Percentiles rank a stretch among this genome's conserved stretches.
These are phyloP conservation scores for Aspergillus latus DNA, from an alignment of 2,329 filamentous ascomycete species.

Conservation along the genomic window DNA sequence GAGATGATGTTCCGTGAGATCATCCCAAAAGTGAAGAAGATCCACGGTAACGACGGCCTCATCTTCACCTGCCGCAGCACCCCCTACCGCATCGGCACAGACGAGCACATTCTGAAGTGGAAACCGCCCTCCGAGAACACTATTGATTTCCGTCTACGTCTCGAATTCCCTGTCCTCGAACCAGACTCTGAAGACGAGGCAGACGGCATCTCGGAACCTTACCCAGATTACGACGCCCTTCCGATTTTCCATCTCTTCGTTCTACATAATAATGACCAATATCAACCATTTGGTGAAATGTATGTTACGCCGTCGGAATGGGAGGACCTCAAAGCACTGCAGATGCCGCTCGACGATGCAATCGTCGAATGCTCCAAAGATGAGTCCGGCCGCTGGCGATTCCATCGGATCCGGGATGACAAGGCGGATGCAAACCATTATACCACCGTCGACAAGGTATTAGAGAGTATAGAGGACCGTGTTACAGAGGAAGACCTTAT, in stretches of 20 bases:
- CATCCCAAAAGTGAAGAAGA: slow-evolving; percentile 69
- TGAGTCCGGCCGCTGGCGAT: slow-evolving; percentile 72
- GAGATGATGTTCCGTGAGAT: slow-evolving; percentile 89
- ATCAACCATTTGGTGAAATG: slow-evolving; percentile 67
- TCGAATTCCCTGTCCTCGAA: slow-evolving; percentile 72
- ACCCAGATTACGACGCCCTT: slow-evolving; percentile 75
- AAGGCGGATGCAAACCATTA: slow-evolving; percentile 90
- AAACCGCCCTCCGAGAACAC: slow-evolving; percentile 95
- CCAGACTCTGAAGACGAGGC: slow-evolving; percentile 67
- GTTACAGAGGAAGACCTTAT: slow-evolving; percentile 82
- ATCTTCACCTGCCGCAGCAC: slow-evolving; percentile 95
- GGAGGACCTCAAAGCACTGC: slow-evolving; percentile 72
- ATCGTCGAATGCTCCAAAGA: slow-evolving; percentile 91
- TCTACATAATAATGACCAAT: slow-evolving; percentile 63
- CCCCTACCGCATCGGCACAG: slow-evolving; percentile 84
- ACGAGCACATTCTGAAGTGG: slow-evolving; percentile 95
- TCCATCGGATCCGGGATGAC: slow-evolving; percentile 87
- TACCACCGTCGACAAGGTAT: slow-evolving; percentile 76
- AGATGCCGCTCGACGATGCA: slow-evolving; percentile 76
- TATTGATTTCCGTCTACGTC: slow-evolving; percentile 80
- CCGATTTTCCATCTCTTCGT: slow-evolving; percentile 73
- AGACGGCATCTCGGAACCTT: slow-evolving; percentile 63
- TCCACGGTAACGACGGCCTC: slow-evolving; percentile 90
- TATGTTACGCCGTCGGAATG: slow-evolving; percentile 75
- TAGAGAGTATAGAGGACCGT: slow-evolving; percentile 83